Conservation (phyloP, 2,329 filamentous ascomycete species). For the Sclerotinia minor region DNA sequence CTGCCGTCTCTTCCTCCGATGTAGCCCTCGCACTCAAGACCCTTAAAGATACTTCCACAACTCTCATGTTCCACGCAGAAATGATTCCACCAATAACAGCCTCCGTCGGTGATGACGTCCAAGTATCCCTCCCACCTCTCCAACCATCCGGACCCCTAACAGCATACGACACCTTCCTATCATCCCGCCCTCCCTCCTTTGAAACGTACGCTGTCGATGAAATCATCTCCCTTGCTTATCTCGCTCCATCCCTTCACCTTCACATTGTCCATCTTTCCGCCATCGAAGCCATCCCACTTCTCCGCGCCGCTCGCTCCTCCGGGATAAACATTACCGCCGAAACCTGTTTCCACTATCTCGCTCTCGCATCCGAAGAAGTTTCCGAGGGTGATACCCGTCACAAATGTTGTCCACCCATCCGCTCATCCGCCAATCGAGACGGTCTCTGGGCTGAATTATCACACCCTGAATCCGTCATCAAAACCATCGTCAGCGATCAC, state of each 20-base stretch:
- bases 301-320: slow-evolving; percentile 59
- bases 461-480: slow-evolving; percentile 73
- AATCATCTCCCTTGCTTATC: slow-evolving; percentile 76
- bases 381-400: slow-evolving; percentile 68
- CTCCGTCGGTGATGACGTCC: slow-evolving; percentile 76
- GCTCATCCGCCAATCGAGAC: slow-evolving; percentile 60
- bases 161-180: slow-evolving; percentile 85
- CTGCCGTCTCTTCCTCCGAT: slow-evolving; percentile 78
- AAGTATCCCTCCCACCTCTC: slow-evolving; percentile 66
- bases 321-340: slow-evolving; percentile 74
- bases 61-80: slow-evolving; percentile 98
- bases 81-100: slow-evolving; percentile 88
- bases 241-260: slow-evolving; percentile 78
- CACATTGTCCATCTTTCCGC: slow-evolving; percentile 81
- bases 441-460: slow-evolving; percentile 78
- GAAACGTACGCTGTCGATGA: slow-evolving; percentile 89
- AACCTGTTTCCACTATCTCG: slow-evolving; percentile 74
- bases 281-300: slow-evolving; percentile 65
- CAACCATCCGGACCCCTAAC: slow-evolving; percentile 71
- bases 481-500: slow-evolving; percentile 92
- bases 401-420: slow-evolving; percentile 74
- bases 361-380: slow-evolving; percentile 66
- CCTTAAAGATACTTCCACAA: slow-evolving; percentile 78
- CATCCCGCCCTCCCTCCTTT: slow-evolving; percentile 83
- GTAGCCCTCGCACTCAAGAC: slow-evolving; percentile 77